Conservation (phyloP, 2,329 filamentous ascomycete genomes). For the Cercospora sojina region DNA sequence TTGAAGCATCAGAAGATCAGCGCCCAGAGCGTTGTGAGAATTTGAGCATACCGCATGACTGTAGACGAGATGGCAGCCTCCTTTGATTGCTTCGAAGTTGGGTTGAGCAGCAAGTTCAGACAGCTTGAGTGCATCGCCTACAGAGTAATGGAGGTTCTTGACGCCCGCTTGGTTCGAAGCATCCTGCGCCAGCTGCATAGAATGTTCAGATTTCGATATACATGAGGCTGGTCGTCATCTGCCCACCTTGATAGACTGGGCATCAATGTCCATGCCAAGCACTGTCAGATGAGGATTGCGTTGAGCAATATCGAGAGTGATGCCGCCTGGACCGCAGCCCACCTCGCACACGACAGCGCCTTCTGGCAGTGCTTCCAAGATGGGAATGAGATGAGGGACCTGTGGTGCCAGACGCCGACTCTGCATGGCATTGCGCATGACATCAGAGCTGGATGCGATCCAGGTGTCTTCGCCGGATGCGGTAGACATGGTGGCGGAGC, state of each 20-base stretch:
- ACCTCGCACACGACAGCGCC: conserved; percentile 15
- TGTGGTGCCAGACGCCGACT: conserved; percentile 2
- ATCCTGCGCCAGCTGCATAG: conserved; percentile 9
- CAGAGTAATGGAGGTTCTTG: conserved; percentile 11
- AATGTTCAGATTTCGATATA: neutral
- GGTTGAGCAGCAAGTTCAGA: neutral
- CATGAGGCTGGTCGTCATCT: neutral
- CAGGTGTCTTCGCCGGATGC: neutral
- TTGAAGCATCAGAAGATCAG: neutral
- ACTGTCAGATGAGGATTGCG: conserved; percentile 15
- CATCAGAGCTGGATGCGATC: conserved; percentile 4
- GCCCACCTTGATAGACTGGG: conserved; percentile 19
- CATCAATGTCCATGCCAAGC: conserved; percentile 19
- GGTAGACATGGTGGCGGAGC: neutral
- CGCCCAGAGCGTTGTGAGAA: neutral
- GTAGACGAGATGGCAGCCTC: conserved; percentile 16
- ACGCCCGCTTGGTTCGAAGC: conserved; percentile 3
- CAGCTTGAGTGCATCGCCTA: conserved; percentile 17
- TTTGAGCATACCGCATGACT: conserved; percentile 12
- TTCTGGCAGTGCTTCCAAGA: conserved; percentile 13
- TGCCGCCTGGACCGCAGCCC: conserved; percentile 21
- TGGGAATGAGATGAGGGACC: conserved; percentile 15
- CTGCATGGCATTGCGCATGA: conserved; percentile 19
- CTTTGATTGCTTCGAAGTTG: conserved; percentile 8
- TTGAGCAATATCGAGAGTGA: conserved; percentile 19